Evolutionary conservation across 2,329 filamentous ascomycete genomes (phyloP), one percentile per base, ranked within the genome.

Genomic region (Botrytis aclada): DNA sequence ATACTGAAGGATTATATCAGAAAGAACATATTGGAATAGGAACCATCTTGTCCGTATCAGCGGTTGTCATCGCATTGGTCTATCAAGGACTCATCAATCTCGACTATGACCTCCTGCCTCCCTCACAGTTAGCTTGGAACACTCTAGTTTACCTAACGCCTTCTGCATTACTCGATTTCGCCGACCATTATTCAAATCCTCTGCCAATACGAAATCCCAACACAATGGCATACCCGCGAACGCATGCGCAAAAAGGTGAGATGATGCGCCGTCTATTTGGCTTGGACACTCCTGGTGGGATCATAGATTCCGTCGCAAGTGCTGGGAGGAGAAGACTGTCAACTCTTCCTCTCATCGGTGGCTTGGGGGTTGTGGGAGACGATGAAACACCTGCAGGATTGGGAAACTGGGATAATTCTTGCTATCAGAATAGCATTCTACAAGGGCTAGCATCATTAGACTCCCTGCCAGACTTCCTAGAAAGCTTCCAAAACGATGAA

Each of bases 361-460:
- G 76, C n/a, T 74, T 79, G 66, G 64, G 87, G 22, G 25, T 34
- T n/a, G 43, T 22, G 79, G 71, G 80, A 76, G 81, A 81, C 37
- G 79, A 82, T 37, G 83, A 86, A 62, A 82, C 82, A 45, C 92
- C 85, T 67, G 86, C 85, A 2, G 96, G 96, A 0, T 84, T 98
- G 70, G 94, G 93, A 16, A 99, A 99, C 81, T 91, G 90, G 84
- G 93, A 97, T 84, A 97, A 98, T 81, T 97, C 94, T 1, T 98
- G 96, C 84, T 99, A 97, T 81, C 96, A 98, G 82, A 99, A 99
- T 82, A 98, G 95, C 80, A 91, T 98, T 32, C 89, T 99, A 18
- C 94, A 97, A 81, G 90, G 91, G 10, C 84, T 98, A 60, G 90
- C 95, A 1, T 92, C 95, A 6, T 85, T 98, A 43, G 86, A 88